phyloP scores from a whole-genome alignment of 2,329 filamentous ascomycete genomes.

The Cercospora janseana region DNA sequence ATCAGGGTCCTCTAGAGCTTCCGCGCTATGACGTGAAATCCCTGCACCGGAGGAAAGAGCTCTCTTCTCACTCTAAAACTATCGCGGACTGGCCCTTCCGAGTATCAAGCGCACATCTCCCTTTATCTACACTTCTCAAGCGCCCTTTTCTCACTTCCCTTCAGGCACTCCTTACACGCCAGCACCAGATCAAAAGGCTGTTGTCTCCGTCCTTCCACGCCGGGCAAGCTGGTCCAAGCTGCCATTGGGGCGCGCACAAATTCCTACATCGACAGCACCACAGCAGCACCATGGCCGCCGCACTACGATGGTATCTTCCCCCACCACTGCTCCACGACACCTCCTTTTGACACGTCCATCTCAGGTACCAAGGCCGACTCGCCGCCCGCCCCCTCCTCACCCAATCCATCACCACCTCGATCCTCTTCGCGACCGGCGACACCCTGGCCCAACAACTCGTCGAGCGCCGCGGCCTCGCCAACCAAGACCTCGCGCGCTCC shows the following conservation, averaged over 20 bases:
- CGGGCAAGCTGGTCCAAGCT: no score
- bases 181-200: no score
- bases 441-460: slow-evolving; percentile 86
- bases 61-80: slow-evolving; percentile 2
- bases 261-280: neutral
- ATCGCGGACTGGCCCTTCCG: neutral
- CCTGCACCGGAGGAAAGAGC: slow-evolving; percentile 9
- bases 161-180: neutral
- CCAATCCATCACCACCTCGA: slow-evolving; percentile 82
- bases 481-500: slow-evolving; percentile 69
- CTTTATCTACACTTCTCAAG: neutral
- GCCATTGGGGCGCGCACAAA: no score
- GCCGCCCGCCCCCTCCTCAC: slow-evolving; percentile 81
- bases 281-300: slow-evolving; percentile 35
- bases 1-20: no score
- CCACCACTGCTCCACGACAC: neutral
- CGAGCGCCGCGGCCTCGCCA: slow-evolving; percentile 72
- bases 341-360: neutral
- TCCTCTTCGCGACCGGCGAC: slow-evolving; percentile 92
- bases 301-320: slow-evolving; percentile 42
- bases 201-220: no score
- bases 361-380: slow-evolving; percentile 84
- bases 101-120: neutral
- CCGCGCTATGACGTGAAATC: slow-evolving; percentile 8
- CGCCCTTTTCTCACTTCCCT: neutral